A percentile compares a stretch with the other conserved stretches of the same genome.
Evolutionary conservation across 495 filamentous ascomycete species (phyloP).

Genomic region (Extremus antarcticus): DNA sequence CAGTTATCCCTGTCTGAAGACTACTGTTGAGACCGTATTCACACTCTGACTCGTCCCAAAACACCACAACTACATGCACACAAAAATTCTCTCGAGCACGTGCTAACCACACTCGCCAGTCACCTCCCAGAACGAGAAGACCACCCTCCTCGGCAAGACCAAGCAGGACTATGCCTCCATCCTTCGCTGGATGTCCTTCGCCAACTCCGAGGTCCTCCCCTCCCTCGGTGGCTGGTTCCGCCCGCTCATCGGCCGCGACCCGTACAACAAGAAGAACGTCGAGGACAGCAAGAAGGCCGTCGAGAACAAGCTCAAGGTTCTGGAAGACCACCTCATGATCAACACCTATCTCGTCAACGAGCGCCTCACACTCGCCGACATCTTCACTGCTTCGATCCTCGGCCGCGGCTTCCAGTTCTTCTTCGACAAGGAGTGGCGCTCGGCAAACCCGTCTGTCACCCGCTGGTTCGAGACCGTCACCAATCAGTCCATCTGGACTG

Average conservation of each 20-base stretch:
- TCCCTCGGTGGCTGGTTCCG: constrained; percentile 74
- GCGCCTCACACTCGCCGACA: constrained; percentile 89
- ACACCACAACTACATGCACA: not conserved
- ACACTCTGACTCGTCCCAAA: constrained; percentile 44
- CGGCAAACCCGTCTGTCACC: constrained; percentile 66
- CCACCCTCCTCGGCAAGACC: constrained; percentile 94
- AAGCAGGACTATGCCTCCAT: constrained; percentile 99
- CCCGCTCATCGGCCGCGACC: constrained; percentile 67
- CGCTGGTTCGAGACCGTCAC: constrained; percentile 92
- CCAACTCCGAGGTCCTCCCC: constrained; percentile 73
- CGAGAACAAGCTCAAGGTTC: constrained; percentile 53
- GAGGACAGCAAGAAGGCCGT: constrained; percentile 63
- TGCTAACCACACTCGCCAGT: constrained; percentile 41
- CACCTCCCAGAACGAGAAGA: constrained; percentile 99
- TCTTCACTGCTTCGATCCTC: constrained; percentile 69
- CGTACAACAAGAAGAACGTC: constrained; percentile 96
- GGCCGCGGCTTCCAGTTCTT: constrained; percentile 77
- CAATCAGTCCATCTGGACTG: constrained; percentile 83
- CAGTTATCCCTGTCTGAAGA: constrained; percentile 99
- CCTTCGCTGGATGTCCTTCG: constrained; percentile 90
- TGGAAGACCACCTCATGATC: constrained; percentile 77
- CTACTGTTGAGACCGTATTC: constrained; percentile 62
- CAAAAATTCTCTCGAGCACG: not conserved
- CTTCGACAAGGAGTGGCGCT: constrained; percentile 79
- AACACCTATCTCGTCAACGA: constrained; percentile 98